Base-by-base conservation (phyloP, 2,329 filamentous ascomycete genomes). In the Neonectria neomacrospora region DNA sequence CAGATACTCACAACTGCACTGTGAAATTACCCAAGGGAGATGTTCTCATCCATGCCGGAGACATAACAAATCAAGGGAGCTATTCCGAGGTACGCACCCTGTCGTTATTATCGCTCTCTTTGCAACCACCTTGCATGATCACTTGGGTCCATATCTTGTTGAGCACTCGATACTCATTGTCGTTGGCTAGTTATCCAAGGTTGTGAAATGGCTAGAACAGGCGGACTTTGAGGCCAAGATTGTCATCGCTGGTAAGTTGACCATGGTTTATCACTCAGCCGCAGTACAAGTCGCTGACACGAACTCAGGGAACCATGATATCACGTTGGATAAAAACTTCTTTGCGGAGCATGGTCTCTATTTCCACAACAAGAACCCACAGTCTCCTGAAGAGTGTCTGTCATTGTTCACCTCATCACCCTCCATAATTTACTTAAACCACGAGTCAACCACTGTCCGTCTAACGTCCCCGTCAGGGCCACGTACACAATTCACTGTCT, bases 21-120 rank as follows among this genome's bases (percentile, higher is more conserved):
- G 81, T 86, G 69, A 89, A 87, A 70, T 82, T 93, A 1, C 91
- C 91, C 0, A 83, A 83, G 22, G 91, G 91, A 42, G 90, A 94
- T 74, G 86, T 94, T 9, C 81, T 94, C 34, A 88, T 94, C 53
- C 91, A 93, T 73, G 91, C 91, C 1, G 91, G 91, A 7, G 91
- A 94, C 74, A 77, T 94, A 68, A 92, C 91, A 3, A 93, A 93
- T 74, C 88, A 91, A 73, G 91, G 91, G 16, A 89, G 80, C 67
- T 80, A 81, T 67, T 80, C 80, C 7, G 87, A 89, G 78, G 83
- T 84, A 37, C 54, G 64, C 42, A 16, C 39, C 44, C 37, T 12
- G 20, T 42, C 23, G 23, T 30, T 54, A 63, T 61, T 41, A n/a
- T 41, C 28, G 51, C 52, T 23, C 28, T 54, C 20, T 10, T 41